These are phyloP conservation scores for Sphaerosporella brunnea DNA, from an alignment of 495 filamentous ascomycete genomes.

Conservation along the genomic window DNA sequence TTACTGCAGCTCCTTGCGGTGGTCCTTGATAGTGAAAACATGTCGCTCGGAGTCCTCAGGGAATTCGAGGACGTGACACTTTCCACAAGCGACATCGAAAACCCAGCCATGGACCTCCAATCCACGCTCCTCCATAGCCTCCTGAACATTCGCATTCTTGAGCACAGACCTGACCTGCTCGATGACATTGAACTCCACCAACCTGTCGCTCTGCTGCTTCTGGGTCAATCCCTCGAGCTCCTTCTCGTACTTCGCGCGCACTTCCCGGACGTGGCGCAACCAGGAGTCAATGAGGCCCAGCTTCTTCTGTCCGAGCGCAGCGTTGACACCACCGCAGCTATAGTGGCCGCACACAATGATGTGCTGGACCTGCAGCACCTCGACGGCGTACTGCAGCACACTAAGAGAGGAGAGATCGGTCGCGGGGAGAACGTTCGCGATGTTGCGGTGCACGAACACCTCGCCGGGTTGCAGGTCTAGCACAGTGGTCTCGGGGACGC, in stretches of 20 bases:
- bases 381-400: constrained; percentile 45
- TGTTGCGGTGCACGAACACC: constrained; percentile 46
- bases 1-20: constrained; percentile 3
- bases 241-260: constrained; percentile 38
- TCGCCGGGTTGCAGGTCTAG: constrained; percentile 42
- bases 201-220: constrained; percentile 33
- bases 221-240: constrained; percentile 36
- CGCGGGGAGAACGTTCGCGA: constrained; percentile 43
- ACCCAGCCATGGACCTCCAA: constrained; percentile 50
- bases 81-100: constrained; percentile 17
- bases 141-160: constrained; percentile 40
- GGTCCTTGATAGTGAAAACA: constrained; percentile 1
- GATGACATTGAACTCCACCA: constrained; percentile 43
- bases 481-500: constrained; percentile 44
- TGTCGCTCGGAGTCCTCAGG: constrained; percentile 2
- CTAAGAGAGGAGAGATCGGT: constrained; percentile 43
- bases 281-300: constrained; percentile 43
- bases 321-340: constrained; percentile 46
- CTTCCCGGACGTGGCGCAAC: constrained; percentile 44
- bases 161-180: constrained; percentile 42
- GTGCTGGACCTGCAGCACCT: constrained; percentile 39
- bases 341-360: constrained; percentile 49
- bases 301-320: constrained; percentile 40
- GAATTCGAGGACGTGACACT: constrained; percentile 5
- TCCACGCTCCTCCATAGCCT: constrained; percentile 49